Evolutionary conservation across 495 filamentous ascomycete species (phyloP).

Genomic region (Venustampulla echinocandica): DNA sequence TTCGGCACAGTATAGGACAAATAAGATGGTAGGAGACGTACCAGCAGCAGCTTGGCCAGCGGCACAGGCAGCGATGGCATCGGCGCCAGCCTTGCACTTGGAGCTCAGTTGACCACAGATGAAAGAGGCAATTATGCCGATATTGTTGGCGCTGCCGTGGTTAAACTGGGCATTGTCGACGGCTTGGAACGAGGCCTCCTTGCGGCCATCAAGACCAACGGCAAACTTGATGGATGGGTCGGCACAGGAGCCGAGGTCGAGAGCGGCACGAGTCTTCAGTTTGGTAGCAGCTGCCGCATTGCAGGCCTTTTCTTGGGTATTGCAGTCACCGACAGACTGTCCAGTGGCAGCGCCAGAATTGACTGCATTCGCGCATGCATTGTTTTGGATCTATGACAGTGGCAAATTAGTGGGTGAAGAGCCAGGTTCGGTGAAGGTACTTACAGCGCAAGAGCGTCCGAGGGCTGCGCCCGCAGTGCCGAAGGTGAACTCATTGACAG

Average conservation of each 20-base stretch:
- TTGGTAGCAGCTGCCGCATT: constrained; percentile 23
- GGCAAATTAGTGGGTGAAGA: neutral
- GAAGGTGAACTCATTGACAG: constrained; percentile 46
- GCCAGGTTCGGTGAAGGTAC: neutral
- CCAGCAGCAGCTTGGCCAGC: constrained; percentile 33
- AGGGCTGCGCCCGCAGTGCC: constrained; percentile 40
- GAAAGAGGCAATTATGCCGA: constrained; percentile 44
- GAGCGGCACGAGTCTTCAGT: constrained; percentile 15
- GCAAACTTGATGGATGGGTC: constrained; percentile 48
- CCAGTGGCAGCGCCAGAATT: constrained; percentile 36
- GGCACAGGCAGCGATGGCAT: constrained; percentile 39
- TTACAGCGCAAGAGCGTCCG: constrained; percentile 39
- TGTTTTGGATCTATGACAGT: constrained; percentile 43
- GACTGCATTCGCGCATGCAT: constrained; percentile 45
- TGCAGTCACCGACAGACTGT: constrained; percentile 39
- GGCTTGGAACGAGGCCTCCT: constrained; percentile 42
- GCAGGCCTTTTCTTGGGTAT: constrained; percentile 38
- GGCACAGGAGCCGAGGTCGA: constrained; percentile 41
- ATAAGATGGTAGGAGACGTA: no score
- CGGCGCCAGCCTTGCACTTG: constrained; percentile 43
- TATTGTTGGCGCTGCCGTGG: constrained; percentile 50
- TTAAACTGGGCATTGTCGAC: constrained; percentile 44
- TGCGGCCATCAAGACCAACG: constrained; percentile 41
- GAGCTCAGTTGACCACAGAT: constrained; percentile 45
- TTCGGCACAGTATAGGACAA: no score